Base-by-base conservation (phyloP, 2,329 filamentous ascomycete species). In the Paracamarosporium sp. region DNA sequence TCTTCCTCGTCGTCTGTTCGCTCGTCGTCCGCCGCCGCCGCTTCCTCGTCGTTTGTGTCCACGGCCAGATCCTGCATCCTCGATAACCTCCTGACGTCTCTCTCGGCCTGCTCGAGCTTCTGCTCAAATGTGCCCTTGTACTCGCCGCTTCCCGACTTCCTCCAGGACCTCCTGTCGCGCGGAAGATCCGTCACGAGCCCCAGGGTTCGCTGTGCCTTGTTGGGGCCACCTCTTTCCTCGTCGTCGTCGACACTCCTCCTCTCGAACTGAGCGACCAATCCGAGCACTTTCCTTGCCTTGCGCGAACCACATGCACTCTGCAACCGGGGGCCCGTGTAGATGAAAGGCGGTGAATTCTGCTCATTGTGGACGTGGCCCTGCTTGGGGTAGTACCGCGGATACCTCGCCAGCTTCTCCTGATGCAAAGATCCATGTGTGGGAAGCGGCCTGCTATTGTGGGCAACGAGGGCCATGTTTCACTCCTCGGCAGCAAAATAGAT, bases 261-360 rank as follows among this genome's bases (percentile, higher is more conserved):
- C 43, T 47, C 27, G 7, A 43, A 44, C 24, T 55, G 53, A 2
- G 47, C 41, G 5, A 53, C 57, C 8, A 59, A 22, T 2, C 57
- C 57, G 1, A 56, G 25, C 53, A 53, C 55, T 22, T 52, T 51
- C 22, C 46, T 54, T 20, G 53, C 53, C 30, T 56, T 59, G 22
- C 22, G 51, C 9, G 47, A 50, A 40, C 48, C 53, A 25, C 36
- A 50, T 8, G 35, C 9, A 22, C 50, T 44, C 24, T 54, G 44
- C 12, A 36, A n/a, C 17, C 47, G 28, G 8, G 31, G 31, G 22
- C 36, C 30, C 2, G 54, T 50, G 17, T 46, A 47, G 47, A 46
- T n/a, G 38, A 46, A 56, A 45, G 24, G 54, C 15, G 30, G 41
- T 5, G 33, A 30, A 17, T 40, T 47, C 22, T 28, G 30, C 12